Conservation (phyloP, 2,329 filamentous ascomycete species). For the Tympanopsis confertula region DNA sequence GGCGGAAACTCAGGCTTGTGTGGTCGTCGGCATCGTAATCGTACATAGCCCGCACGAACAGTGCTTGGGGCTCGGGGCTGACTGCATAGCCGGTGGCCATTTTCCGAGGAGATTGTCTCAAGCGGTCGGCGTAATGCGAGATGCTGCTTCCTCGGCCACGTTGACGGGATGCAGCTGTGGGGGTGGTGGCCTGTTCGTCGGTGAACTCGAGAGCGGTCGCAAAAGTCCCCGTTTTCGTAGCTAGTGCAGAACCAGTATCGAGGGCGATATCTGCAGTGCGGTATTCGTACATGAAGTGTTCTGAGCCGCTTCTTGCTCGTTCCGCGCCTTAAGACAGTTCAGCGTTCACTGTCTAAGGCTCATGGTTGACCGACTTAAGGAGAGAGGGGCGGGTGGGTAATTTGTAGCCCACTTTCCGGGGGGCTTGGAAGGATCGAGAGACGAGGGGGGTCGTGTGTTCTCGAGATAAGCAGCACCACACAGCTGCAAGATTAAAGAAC, state of each 20-base stretch:
- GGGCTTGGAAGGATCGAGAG: too few species aligned
- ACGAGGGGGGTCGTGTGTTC: too few species aligned
- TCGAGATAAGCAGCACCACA: too few species aligned
- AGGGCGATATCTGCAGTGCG: too few species aligned
- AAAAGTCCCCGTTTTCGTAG: neutral
- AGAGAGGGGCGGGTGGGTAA: too few species aligned
- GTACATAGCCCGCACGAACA: conserved; percentile 93
- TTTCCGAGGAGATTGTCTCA: neutral
- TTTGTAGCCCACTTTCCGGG: too few species aligned
- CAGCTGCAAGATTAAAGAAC: too few species aligned
- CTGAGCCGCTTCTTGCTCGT: too few species aligned
- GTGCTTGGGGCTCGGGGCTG: conserved; percentile 44
- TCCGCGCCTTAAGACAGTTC: too few species aligned
- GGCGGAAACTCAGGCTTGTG: conserved; percentile 90
- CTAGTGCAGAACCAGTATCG: neutral
- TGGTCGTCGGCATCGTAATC: conserved; percentile 96
- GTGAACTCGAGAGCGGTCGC: neutral
- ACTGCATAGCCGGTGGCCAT: neutral
- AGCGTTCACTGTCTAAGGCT: too few species aligned
- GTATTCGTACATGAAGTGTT: too few species aligned
- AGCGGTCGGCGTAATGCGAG: neutral
- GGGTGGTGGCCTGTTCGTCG: neutral
- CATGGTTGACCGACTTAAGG: too few species aligned
- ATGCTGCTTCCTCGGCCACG: neutral
- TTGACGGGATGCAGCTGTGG: neutral